Percentiles rank a stretch among this genome's conserved stretches.
Conservation (phyloP, 768 basidiomycete species). For the Mycena haematopus region DNA sequence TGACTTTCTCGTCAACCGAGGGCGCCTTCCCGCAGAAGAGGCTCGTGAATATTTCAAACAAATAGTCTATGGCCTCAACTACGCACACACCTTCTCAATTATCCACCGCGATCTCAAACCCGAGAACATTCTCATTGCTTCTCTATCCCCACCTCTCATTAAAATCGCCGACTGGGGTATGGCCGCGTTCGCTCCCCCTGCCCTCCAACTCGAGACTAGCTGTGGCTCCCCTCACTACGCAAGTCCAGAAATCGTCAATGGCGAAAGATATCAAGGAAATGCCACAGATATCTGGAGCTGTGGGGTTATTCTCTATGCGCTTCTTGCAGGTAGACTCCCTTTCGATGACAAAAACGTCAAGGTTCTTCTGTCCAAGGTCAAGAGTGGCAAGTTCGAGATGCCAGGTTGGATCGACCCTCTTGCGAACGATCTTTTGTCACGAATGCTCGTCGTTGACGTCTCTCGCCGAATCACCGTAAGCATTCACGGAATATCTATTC, state of each 20-base stretch:
- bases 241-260: slow-evolving; percentile 94
- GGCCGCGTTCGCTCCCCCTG: slow-evolving; percentile 92
- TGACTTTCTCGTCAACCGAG: slow-evolving; percentile 92
- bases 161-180: slow-evolving; percentile 99
- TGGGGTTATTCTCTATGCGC: slow-evolving; percentile 90
- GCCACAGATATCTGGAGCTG: slow-evolving; percentile 97
- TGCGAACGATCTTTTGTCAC: slow-evolving; percentile 81
- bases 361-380: slow-evolving; percentile 83
- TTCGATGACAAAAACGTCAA: slow-evolving; percentile 92
- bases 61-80: slow-evolving; percentile 93
- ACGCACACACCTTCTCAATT: slow-evolving; percentile 97
- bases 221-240: slow-evolving; percentile 98
- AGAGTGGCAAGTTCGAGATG: slow-evolving; percentile 83
- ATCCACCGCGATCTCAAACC: slow-evolving; percentile 98
- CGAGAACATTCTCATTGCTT: slow-evolving; percentile 93
- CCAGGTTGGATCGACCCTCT: slow-evolving; percentile 82
- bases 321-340: slow-evolving; percentile 89
- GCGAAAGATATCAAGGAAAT: slow-evolving; percentile 85
- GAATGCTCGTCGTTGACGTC: slow-evolving; percentile 91
- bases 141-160: slow-evolving; percentile 78
- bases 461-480: slow-evolving; percentile 79
- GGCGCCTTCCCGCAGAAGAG: slow-evolving; percentile 78
- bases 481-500: slow-evolving; percentile 20
- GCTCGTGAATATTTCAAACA: slow-evolving; percentile 95
- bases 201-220: slow-evolving; percentile 87